phyloP scores from a whole-genome alignment of 768 basidiomycete genomes.

The Cystofilobasidium capitatum region DNA sequence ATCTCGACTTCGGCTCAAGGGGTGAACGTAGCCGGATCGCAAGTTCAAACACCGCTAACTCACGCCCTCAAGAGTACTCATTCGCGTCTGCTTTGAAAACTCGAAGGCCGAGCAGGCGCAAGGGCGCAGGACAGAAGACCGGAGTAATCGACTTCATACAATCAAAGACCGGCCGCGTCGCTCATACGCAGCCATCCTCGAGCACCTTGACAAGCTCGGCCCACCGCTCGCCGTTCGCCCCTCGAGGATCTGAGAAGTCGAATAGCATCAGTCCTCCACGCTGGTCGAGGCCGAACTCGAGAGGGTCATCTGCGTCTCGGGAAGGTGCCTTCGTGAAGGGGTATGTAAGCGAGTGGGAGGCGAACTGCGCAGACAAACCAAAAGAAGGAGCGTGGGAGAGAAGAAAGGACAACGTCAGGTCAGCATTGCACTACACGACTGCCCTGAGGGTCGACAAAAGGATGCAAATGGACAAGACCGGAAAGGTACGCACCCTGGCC shows the following conservation, averaged over 20 bases:
- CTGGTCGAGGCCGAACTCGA: conserved; percentile 59
- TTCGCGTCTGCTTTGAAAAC: too few relatives aligned
- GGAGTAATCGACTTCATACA: too few relatives aligned
- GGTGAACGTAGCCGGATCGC: too few relatives aligned
- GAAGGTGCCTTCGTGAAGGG: conserved; percentile 49
- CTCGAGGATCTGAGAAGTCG: conserved; percentile 33
- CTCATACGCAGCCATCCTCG: conserved; percentile 24
- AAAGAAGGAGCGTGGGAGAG: background rate
- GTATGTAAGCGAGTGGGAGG: conserved; percentile 49
- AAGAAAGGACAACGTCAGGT: too few relatives aligned
- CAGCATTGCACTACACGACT: background rate
- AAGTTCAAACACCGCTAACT: too few relatives aligned
- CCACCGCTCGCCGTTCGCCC: background rate
- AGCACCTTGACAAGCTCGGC: conserved; percentile 21
- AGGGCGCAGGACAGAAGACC: too few relatives aligned
- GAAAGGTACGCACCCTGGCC: conserved; percentile 11
- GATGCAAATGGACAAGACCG: too few relatives aligned
- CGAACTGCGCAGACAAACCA: conserved; percentile 41
- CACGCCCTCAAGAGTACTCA: too few relatives aligned
- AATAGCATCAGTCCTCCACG: conserved; percentile 57
- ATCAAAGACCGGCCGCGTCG: too few relatives aligned
- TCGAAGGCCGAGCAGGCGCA: too few relatives aligned
- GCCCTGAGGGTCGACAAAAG: too few relatives aligned
- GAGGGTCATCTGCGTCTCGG: conserved; percentile 48
- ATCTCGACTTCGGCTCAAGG: too few relatives aligned